phyloP scores from a whole-genome alignment of 495 filamentous ascomycete genomes.

The Glonium stellatum region DNA sequence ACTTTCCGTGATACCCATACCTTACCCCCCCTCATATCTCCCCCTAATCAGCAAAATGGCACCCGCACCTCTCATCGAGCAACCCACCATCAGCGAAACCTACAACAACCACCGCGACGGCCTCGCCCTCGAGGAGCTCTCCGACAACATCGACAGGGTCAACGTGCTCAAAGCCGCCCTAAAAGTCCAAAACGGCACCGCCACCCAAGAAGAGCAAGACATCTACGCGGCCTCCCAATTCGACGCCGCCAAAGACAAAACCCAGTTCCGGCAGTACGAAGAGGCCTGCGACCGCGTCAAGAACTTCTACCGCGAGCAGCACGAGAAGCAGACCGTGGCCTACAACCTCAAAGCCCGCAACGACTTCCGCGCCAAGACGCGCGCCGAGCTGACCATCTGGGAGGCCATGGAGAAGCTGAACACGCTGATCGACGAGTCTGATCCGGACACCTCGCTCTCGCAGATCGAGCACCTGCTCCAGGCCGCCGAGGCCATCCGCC shows the following conservation, averaged over 20 bases:
- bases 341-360: slow-evolving; percentile 74
- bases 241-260: slow-evolving; percentile 73
- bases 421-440: slow-evolving; percentile 78
- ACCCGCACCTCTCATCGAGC: slow-evolving; percentile 32
- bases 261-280: slow-evolving; percentile 71
- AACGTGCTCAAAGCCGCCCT: slow-evolving; percentile 61
- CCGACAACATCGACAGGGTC: slow-evolving; percentile 73
- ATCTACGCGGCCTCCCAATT: slow-evolving; percentile 61
- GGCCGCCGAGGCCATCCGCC: slow-evolving; percentile 76
- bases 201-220: slow-evolving; percentile 41
- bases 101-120: slow-evolving; percentile 49
- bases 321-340: slow-evolving; percentile 75
- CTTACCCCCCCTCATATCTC: background rate
- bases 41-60: slow-evolving; percentile 27
- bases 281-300: slow-evolving; percentile 72
- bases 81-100: slow-evolving; percentile 27
- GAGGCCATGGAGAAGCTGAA: slow-evolving; percentile 85
- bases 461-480: slow-evolving; percentile 88
- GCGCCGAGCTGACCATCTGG: slow-evolving; percentile 77
- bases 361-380: slow-evolving; percentile 57
- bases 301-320: slow-evolving; percentile 76
- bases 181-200: slow-evolving; percentile 41
- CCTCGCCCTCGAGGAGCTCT: slow-evolving; percentile 68
- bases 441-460: slow-evolving; percentile 77
- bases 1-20: slow-evolving; percentile 14